Percentiles rank a stretch among this genome's conserved stretches.
phyloP scores from a whole-genome alignment of 1,139 yeast genomes.

The Blastobotrys aristatus region DNA sequence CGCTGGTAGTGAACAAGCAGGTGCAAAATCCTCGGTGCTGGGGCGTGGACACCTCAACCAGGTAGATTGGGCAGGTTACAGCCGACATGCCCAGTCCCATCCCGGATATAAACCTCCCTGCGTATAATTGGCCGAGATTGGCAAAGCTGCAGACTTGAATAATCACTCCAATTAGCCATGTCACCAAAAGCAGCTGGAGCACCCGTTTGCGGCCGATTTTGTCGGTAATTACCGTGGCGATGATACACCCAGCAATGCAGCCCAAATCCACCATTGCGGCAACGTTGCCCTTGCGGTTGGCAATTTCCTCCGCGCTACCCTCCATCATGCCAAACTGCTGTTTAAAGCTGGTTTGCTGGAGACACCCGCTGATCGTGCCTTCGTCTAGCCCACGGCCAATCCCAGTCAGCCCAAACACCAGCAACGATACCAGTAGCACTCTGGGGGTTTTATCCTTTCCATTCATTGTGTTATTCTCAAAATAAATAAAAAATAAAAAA shows the following conservation, averaged over 20 bases:
- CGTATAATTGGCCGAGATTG: slow-evolving; percentile 5
- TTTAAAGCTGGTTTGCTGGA: slow-evolving; percentile 44
- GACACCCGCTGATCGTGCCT: slow-evolving; percentile 47
- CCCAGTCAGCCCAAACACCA: slow-evolving; percentile 55
- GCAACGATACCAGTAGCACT: slow-evolving; percentile 42
- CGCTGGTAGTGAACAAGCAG: slow-evolving; percentile 52
- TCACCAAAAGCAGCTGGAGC: slow-evolving; percentile 40
- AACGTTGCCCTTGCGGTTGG: slow-evolving; percentile 50
- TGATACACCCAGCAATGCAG: slow-evolving; percentile 50
- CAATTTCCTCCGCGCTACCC: slow-evolving; percentile 30
- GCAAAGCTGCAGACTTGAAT: slow-evolving; percentile 44
- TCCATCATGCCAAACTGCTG: slow-evolving; percentile 46
- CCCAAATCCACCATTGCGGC: slow-evolving; percentile 62
- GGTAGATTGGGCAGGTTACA: slow-evolving; percentile 51
- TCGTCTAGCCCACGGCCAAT: slow-evolving; percentile 61
- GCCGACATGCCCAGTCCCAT: slow-evolving; percentile 52
- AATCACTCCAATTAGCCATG: slow-evolving; percentile 46
- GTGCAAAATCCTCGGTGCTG: slow-evolving; percentile 49
- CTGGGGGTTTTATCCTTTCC: not conserved
- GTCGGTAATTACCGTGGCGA: slow-evolving; percentile 50
- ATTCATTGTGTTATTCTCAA: too few species aligned
- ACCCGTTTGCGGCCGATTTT: slow-evolving; percentile 52
- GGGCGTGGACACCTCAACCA: slow-evolving; percentile 51
- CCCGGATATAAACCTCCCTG: slow-evolving; percentile 12
- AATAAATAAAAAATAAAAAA: too few species aligned